Evolutionary conservation across 176 grass and related monocot species (phyloP).

Genomic region (maize (Zea mays)): DNA sequence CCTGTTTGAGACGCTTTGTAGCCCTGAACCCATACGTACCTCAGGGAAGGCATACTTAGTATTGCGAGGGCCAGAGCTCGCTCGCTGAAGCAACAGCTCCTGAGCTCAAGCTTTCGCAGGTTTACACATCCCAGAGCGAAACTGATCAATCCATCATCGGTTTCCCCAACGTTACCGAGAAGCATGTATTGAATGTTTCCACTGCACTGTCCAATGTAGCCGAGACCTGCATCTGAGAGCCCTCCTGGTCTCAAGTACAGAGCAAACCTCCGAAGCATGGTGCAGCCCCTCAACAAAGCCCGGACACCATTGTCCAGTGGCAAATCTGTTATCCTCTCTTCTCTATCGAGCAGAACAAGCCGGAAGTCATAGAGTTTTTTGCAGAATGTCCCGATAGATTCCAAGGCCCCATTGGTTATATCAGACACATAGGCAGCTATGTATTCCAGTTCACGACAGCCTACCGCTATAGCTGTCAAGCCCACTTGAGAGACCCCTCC

Average conservation of each 20-base stretch:
- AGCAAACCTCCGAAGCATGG: conserved; percentile 73
- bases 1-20: conserved; percentile 69
- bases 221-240: conserved; percentile 80
- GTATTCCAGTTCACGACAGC: conserved; percentile 71
- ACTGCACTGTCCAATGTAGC: conserved; percentile 69
- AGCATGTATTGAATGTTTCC: conserved; percentile 80
- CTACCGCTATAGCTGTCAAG: conserved; percentile 60
- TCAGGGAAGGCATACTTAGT: conserved; percentile 53
- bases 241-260: conserved; percentile 86
- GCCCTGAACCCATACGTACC: conserved; percentile 85
- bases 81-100: conserved; percentile 92
- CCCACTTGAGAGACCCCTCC: conserved; percentile 76
- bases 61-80: conserved; percentile 62
- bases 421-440: conserved; percentile 86
- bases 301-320: conserved; percentile 80
- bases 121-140: conserved; percentile 69
- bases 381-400: conserved; percentile 80
- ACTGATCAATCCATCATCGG: conserved; percentile 58
- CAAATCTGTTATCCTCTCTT: conserved; percentile 76
- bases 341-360: conserved; percentile 73
- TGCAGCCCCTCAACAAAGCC: conserved; percentile 67
- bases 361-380: conserved; percentile 79
- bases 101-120: conserved; percentile 75
- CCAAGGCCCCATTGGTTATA: conserved; percentile 79
- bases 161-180: conserved; percentile 76